Conservation (phyloP, 108 stramenopile genomes). For the Nannochloropsis salina region DNA sequence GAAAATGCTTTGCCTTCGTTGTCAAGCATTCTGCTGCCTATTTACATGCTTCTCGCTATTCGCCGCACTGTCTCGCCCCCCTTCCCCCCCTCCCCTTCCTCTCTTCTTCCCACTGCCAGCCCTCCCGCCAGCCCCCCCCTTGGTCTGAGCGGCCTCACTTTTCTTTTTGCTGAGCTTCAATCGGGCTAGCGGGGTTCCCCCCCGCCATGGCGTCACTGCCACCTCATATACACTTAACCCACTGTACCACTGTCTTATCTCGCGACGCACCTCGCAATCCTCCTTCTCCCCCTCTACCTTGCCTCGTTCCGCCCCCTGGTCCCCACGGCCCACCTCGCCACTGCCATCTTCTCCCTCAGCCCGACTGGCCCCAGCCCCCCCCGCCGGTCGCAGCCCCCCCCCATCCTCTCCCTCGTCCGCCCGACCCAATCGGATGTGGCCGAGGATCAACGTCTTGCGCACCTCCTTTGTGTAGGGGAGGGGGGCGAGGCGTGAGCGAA, state of each 20-base stretch:
- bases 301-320: neutral
- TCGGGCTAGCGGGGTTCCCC: constrained; percentile 9
- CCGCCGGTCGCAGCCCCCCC: neutral
- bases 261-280: neutral
- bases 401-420: neutral
- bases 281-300: neutral
- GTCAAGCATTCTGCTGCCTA: neutral
- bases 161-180: neutral
- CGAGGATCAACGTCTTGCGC: constrained; percentile 9
- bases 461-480: neutral
- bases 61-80: neutral
- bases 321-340: neutral
- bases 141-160: neutral
- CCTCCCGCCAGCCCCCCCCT: neutral
- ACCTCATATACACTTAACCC: neutral
- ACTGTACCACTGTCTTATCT: neutral
- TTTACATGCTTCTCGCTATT: neutral
- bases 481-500: neutral
- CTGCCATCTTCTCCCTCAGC: neutral
- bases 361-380: neutral
- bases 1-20: no score
- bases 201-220: neutral
- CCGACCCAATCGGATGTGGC: neutral
- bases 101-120: neutral
- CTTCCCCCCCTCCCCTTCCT: neutral